Percentiles rank a stretch among this genome's conserved stretches.
Evolutionary conservation across 1,139 yeast genomes (phyloP).

Genomic region (Yamadazyma atmosphaerica): DNA sequence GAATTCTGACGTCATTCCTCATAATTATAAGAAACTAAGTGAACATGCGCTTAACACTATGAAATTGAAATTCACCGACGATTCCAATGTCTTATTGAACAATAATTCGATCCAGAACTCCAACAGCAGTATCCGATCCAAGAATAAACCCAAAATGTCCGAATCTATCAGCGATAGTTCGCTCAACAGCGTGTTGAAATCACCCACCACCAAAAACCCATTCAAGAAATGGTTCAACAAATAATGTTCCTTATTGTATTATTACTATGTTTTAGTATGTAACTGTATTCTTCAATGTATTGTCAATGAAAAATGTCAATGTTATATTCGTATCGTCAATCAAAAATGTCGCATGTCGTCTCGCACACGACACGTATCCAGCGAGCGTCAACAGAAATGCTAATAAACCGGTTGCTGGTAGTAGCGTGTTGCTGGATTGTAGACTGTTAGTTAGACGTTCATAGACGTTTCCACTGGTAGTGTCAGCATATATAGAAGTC

Average conservation of each 20-base stretch:
- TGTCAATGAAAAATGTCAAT: too few species aligned
- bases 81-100: slow-evolving; percentile 3
- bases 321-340: too few species aligned
- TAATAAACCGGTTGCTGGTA: not conserved
- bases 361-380: too few species aligned
- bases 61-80: slow-evolving; percentile 32
- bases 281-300: not conserved
- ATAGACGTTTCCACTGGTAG: not conserved
- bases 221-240: slow-evolving; percentile 38
- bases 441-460: too few species aligned
- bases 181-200: not conserved
- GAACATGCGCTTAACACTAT: slow-evolving; percentile 35
- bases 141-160: slow-evolving; percentile 1
- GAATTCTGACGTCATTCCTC: slow-evolving; percentile 16
- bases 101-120: slow-evolving; percentile 4
- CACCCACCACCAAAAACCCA: slow-evolving; percentile 29
- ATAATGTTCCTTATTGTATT: not conserved
- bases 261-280: slow-evolving; percentile 1
- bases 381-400: not conserved
- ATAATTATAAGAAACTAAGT: slow-evolving; percentile 23
- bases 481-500: too few species aligned
- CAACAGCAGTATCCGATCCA: slow-evolving; percentile 1
- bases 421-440: not conserved
- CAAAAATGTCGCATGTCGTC: too few species aligned
- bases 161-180: slow-evolving; percentile 7